phyloP scores from a whole-genome alignment of 2,329 filamentous ascomycete genomes.

The Colletotrichum coccodes region DNA sequence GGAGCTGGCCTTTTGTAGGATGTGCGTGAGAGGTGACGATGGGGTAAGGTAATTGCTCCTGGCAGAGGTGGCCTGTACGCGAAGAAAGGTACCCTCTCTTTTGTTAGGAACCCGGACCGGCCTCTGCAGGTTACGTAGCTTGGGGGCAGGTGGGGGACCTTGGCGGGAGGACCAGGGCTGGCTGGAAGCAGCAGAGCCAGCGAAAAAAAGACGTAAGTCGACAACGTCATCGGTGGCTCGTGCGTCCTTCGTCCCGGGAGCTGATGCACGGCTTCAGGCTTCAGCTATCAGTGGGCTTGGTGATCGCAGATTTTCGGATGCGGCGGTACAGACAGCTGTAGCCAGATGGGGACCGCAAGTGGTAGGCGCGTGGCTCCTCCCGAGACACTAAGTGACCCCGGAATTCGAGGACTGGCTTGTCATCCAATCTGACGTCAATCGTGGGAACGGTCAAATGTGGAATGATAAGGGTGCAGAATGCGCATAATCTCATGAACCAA shows the following conservation, averaged over 20 bases:
- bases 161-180: constrained; percentile 14
- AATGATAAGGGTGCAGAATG: neutral
- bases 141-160: neutral
- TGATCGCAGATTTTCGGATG: neutral
- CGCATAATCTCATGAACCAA: neutral
- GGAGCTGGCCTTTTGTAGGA: constrained; percentile 34
- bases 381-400: neutral
- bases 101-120: constrained; percentile 4
- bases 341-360: neutral
- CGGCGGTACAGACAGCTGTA: neutral
- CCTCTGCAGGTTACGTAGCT: constrained; percentile 16
- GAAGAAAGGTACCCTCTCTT: neutral
- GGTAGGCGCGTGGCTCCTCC: neutral
- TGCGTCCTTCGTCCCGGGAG: constrained; percentile 8
- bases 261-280: neutral
- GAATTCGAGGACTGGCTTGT: constrained; percentile 1
- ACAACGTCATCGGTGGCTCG: constrained; percentile 36
- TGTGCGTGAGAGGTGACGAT: constrained; percentile 31
- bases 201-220: constrained; percentile 28
- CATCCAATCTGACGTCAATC: constrained; percentile 29
- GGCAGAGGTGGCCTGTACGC: constrained; percentile 30
- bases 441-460: neutral
- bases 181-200: constrained; percentile 5
- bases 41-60: constrained; percentile 11
- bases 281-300: neutral